Evolutionary conservation across 2,329 filamentous ascomycete genomes (phyloP).

Genomic region (Alternaria sp.): DNA sequence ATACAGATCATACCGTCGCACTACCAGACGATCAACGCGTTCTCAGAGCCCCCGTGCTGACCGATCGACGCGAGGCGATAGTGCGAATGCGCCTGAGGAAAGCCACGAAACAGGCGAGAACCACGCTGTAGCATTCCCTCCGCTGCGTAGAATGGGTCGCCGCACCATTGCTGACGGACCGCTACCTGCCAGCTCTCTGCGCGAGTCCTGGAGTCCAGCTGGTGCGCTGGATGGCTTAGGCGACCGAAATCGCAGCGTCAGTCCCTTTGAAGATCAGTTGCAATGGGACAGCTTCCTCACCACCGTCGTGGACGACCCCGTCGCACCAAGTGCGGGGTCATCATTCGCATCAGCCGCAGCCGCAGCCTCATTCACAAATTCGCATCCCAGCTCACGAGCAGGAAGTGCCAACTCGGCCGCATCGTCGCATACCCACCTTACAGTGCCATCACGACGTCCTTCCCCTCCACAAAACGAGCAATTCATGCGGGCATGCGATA

Average conservation of each 20-base stretch:
- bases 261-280: constrained; percentile 61
- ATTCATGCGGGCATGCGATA: constrained; percentile 61
- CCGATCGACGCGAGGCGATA: constrained; percentile 4
- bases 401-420: constrained; percentile 53
- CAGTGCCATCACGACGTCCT: constrained; percentile 44
- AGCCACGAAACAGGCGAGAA: constrained; percentile 32
- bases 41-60: constrained; percentile 18
- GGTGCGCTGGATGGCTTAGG: constrained; percentile 73
- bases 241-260: constrained; percentile 83
- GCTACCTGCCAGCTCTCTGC: constrained; percentile 45
- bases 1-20: constrained; percentile 16
- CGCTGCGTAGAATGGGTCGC: constrained; percentile 48
- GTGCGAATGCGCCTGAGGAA: constrained; percentile 19
- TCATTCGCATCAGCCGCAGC: constrained; percentile 77
- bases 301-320: constrained; percentile 81
- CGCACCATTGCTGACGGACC: constrained; percentile 47
- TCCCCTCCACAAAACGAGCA: constrained; percentile 47
- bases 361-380: constrained; percentile 57
- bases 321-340: constrained; percentile 78
- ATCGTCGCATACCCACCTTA: constrained; percentile 48
- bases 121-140: constrained; percentile 42
- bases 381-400: constrained; percentile 49
- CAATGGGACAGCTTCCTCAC: constrained; percentile 82
- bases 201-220: constrained; percentile 48
- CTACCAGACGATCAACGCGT: constrained; percentile 16